Evolutionary conservation across 192 early-diverging fungal species (phyloP), one percentile per base, ranked within the genome.

Genomic region (Coemansia furcata): DNA sequence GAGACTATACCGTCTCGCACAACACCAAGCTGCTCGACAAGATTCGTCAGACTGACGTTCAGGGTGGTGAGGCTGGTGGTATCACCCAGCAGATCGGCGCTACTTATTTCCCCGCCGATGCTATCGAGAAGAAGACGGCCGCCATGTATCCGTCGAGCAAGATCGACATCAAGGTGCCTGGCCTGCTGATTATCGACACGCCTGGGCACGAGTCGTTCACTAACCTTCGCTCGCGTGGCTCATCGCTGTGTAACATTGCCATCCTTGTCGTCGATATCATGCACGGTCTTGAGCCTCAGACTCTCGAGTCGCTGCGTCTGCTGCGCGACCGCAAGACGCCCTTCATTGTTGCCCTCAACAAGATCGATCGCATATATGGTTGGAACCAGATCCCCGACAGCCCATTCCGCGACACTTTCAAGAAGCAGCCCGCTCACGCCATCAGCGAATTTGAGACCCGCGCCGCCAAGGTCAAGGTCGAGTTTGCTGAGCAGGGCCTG

Each of bases 51-150:
- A 99, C 98, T 32, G 97, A 97, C 84, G 98, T 99, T 17, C 97
- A 98, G 83, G 98, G 92, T 64, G 96, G 96, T 63, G 98, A 99
- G 88, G 98, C 98, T 37, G 98, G 98, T 72, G 98, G 98, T 81
- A 99, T 99, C 77, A 99, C 98, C 11, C 98, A 99, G 81, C 98
- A 99, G 75, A 99, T 99, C 66, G 98, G 98, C 81, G 98, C 98
- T 15, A 98, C 96, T 30, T 99, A 93, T 84, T 98, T 99, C 89
- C 98, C 97, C n/a, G 87, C 93, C 61, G 91, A 93, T 37, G 93
- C 94, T 32, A 96, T 99, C 68, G 87, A 87, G 76, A 84, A 88
- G 68, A 99, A 99, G 86, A 98, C 97, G 32, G 89, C 88, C 1
- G 84, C 88, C 44, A 78, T 99, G 55, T 88, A 84, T 72, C 89